Evolutionary conservation across 1,284 basidiomycete species (phyloP).

Genomic region (Schizopora paradoxa): DNA sequence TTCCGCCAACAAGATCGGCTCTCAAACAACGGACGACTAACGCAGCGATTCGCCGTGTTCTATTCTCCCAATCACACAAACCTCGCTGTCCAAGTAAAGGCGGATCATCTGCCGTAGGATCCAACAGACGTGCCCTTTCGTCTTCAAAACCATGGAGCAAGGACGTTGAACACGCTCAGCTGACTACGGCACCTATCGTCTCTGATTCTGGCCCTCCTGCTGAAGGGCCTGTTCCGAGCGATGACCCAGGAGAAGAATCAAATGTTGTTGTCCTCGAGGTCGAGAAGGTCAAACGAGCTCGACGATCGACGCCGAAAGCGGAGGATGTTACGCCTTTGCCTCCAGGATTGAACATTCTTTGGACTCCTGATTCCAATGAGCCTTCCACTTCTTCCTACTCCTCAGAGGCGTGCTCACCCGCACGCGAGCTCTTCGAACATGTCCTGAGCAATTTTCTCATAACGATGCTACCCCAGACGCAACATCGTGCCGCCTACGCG

Average conservation of each 20-base stretch:
- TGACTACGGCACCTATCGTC: too few relatives aligned
- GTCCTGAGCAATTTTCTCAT: constrained; percentile 68
- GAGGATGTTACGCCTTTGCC: constrained; percentile 40
- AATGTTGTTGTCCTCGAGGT: not conserved
- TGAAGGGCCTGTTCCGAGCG: constrained; percentile 32
- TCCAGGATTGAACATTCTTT: constrained; percentile 55
- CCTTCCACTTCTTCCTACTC: constrained; percentile 18
- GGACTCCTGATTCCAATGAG: constrained; percentile 41
- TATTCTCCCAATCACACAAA: not conserved
- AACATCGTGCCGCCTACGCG: constrained; percentile 63
- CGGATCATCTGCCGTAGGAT: too few relatives aligned
- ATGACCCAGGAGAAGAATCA: constrained; percentile 6
- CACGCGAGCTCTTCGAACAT: constrained; percentile 60
- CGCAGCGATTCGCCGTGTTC: too few relatives aligned
- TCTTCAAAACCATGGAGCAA: too few relatives aligned
- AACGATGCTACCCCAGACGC: constrained; percentile 72
- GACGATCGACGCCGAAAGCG: constrained; percentile 26
- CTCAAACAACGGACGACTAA: not conserved
- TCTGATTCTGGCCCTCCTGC: too few relatives aligned
- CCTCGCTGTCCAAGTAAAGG: not conserved
- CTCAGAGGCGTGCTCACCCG: constrained; percentile 36
- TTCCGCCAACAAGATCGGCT: constrained; percentile 1
- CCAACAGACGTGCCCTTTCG: too few relatives aligned
- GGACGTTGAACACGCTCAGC: too few relatives aligned
- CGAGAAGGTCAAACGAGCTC: constrained; percentile 31